Evolutionary conservation across 768 basidiomycete species (phyloP), one percentile per base, ranked within the genome.

Genomic region (Trametes maxima): DNA sequence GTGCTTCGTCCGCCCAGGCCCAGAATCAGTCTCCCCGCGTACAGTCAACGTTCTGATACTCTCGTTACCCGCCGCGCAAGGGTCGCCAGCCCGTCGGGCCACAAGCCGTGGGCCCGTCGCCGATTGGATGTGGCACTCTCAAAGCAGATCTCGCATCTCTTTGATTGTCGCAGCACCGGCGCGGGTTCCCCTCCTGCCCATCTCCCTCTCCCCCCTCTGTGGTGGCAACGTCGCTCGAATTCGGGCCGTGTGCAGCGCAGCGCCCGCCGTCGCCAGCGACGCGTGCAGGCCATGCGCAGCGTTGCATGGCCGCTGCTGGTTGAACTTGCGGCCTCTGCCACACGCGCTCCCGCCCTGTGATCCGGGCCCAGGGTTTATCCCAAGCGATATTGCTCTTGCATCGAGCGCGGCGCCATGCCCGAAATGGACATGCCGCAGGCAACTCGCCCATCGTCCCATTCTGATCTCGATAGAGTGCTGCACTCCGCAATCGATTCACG

Each of bases 91-190:
- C 39, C 48, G 47, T 43, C 39, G n/a, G n/a, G n/a, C n/a, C n/a
- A n/a, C n/a, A n/a, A n/a, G n/a, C n/a, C 22, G 40, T 57, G 17
- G 16, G 17, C 17, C 39, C 46, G 40, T 25, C 48, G 48, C n/a
- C 44, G 48, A 50, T 50, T 58, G 28, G 8, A 33, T 33, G 3
- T 33, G 57, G 57, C 19, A 58, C 35, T 21, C 48, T 19, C 48
- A 42, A 50, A 36, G 42, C 48, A 58, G 44, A 50, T 58, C n/a
- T 37, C 14, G 36, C 40, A 21, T 43, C 24, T 21, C 57, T 36
- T 25, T 50, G 57, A 58, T 58, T n/a, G 48, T 58, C 57, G 49
- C 57, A 58, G 48, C 40, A 22, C 54, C 54, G 54, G 42, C 24
- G 24, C 52, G 52, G 22, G n/a, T 22, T 24, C 37, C 21, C 51